Percentiles rank a stretch among this genome's conserved stretches.
Conservation (phyloP, 345 rosid species). For the Pistacia vera region DNA sequence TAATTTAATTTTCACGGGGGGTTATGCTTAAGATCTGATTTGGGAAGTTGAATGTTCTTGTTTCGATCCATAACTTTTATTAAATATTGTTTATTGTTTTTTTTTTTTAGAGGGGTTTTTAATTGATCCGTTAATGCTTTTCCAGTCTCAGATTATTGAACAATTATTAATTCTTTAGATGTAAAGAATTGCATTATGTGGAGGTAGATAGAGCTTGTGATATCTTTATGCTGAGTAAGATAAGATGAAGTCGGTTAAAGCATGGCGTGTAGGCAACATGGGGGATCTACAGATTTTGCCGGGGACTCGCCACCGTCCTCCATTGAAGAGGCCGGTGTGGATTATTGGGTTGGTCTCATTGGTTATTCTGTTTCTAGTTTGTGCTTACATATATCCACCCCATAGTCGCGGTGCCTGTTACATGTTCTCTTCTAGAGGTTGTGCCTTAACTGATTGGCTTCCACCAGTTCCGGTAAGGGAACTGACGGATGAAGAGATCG, state of each 20-base stretch:
- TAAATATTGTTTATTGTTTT: neutral
- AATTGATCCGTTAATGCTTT: constrained; percentile 4
- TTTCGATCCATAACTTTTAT: neutral
- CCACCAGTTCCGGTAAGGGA: constrained; percentile 86
- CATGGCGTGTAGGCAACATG: constrained; percentile 75
- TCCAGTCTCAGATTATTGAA: constrained; percentile 12
- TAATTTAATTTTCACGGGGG: neutral
- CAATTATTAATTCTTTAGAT: neutral
- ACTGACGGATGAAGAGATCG: constrained; percentile 79
- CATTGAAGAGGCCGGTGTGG: constrained; percentile 80
- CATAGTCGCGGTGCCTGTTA: constrained; percentile 74
- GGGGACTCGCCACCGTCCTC: constrained; percentile 67
- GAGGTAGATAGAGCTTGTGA: constrained; percentile 21
- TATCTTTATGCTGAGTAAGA: constrained; percentile 32
- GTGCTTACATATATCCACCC: constrained; percentile 84
- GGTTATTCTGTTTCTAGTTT: constrained; percentile 68
- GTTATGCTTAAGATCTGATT: constrained; percentile 14
- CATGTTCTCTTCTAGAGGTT: constrained; percentile 78
- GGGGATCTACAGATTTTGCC: constrained; percentile 67
- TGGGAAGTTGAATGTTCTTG: neutral
- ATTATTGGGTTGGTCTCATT: constrained; percentile 70
- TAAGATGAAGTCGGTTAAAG: constrained; percentile 73
- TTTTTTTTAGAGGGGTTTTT: neutral
- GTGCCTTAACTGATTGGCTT: constrained; percentile 85
- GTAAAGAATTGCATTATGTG: constrained; percentile 8